Base-by-base conservation (phyloP, 495 filamentous ascomycete species). In the Friedmanniomyces simplex region DNA sequence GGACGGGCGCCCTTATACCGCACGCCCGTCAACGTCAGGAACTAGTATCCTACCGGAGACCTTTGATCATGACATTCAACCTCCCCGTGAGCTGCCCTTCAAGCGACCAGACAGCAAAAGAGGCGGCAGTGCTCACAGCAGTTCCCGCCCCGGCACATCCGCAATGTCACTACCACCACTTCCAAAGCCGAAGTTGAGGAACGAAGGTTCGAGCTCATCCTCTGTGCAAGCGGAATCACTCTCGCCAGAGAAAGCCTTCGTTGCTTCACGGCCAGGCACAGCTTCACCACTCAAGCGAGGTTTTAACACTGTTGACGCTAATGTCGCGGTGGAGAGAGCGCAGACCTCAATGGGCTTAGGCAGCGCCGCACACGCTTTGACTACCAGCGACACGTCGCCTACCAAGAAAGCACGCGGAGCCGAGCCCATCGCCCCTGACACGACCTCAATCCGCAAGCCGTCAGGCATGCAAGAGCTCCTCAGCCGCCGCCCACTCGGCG, bases 51-150 rank as follows among this genome's bases (percentile, higher is more conserved):
- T 42, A 16, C 54, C 52, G 22, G 54, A 54, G 13, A 54, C 39
- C 32, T 28, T 16, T 0, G 41, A 54, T 0, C 18, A 49, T 22
- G 47, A 61, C 13, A 60, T 74, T 32, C 71, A 69, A 20, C 71
- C 72, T n/a, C 62, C 49, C 43, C 68, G 70, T 25, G 69, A 68
- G 46, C 47, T 73, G 18, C 70, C 72, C 6, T 72, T 74, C 52
- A 55, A 57, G 39, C 63, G 61, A 11, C 46, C 62, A 14, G 50
- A 52, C 13, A 54, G 39, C 24, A 22, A 13, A 20, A 47, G 39
- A 14, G 59, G 26, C 14, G 14, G 47, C 25, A 57, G 47, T 49
- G 43, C 32, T 24, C 18, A 37, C 36, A 50, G 52, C 21, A 22
- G 50, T 53, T 67, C 64, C 10, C 53, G 56, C 26, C 48, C 51